phyloP scores from a whole-genome alignment of 2,329 filamentous ascomycete genomes.

The Aphanocladium album region DNA sequence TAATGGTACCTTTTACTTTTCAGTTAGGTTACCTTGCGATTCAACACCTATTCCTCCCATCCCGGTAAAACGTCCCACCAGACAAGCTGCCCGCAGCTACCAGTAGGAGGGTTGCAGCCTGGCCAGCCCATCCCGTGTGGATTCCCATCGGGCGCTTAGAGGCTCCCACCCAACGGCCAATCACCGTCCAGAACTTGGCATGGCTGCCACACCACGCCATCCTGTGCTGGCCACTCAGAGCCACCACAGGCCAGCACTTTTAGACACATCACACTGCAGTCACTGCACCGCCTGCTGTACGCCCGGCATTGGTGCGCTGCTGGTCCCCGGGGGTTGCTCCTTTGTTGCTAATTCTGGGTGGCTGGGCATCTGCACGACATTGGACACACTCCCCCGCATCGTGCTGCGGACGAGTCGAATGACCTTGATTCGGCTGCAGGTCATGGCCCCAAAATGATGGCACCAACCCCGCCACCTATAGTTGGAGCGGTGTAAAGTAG shows the following conservation, averaged over 20 bases:
- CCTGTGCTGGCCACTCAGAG: not conserved
- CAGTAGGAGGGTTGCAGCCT: not conserved
- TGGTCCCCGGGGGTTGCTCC: not conserved
- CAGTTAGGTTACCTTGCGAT: not conserved
- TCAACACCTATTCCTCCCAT: not conserved
- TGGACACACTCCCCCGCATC: not conserved
- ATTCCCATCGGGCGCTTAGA: slow-evolving; percentile 4
- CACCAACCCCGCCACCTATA: not conserved
- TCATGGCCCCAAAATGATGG: too few relatives aligned
- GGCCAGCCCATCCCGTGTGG: slow-evolving; percentile 3
- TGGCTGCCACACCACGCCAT: not conserved
- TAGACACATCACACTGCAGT: not conserved
- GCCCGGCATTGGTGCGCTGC: not conserved
- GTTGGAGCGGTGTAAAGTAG: not conserved
- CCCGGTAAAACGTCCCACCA: not conserved
- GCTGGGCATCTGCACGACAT: not conserved
- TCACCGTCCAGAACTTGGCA: not conserved
- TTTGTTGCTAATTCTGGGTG: not conserved
- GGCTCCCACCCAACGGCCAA: not conserved
- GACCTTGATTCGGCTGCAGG: not conserved
- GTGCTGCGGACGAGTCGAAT: not conserved
- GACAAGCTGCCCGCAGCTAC: not conserved
- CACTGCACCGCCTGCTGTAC: not conserved
- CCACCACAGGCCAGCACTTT: not conserved
- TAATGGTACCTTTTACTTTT: not conserved